phyloP scores from a whole-genome alignment of 495 filamentous ascomycete species.

The Glutinoglossum americanum region DNA sequence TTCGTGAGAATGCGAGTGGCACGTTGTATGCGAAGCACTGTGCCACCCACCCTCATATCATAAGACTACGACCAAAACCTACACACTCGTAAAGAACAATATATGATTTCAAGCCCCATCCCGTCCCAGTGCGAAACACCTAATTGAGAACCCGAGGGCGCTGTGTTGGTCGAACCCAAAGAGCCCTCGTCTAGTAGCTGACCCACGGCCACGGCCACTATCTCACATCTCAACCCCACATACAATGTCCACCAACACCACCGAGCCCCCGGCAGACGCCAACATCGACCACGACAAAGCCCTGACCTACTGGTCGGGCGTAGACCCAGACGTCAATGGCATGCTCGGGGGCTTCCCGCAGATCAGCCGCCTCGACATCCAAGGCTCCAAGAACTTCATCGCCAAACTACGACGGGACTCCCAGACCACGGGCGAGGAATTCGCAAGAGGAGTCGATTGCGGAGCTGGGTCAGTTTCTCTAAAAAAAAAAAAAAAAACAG shows the following conservation, averaged over 20 bases:
- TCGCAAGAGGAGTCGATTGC: slow-evolving; percentile 28
- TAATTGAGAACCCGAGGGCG: no score
- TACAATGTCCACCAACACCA: not conserved
- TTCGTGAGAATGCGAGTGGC: no score
- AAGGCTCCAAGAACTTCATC: slow-evolving; percentile 54
- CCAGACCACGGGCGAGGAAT: not conserved
- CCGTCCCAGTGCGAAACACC: no score
- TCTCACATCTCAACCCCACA: no score
- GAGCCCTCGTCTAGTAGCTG: no score
- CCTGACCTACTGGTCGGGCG: slow-evolving; percentile 51
- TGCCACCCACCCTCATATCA: no score
- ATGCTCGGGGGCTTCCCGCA: slow-evolving; percentile 73
- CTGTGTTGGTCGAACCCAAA: not conserved
- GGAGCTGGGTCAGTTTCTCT: slow-evolving; percentile 28
- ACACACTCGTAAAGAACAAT: no score
- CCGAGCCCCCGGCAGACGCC: slow-evolving; percentile 17
- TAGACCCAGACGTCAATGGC: slow-evolving; percentile 47
- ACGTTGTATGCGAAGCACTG: no score
- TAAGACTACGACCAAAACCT: no score
- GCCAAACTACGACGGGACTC: slow-evolving; percentile 39
- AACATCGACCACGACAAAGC: slow-evolving; percentile 26
- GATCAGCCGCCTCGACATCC: slow-evolving; percentile 54
- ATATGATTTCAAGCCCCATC: no score
- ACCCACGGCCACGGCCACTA: no score
- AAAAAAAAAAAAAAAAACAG: no score